Evolutionary conservation across 495 filamentous ascomycete genomes (phyloP).

Genomic region (Tuber microsphaerosporum): DNA sequence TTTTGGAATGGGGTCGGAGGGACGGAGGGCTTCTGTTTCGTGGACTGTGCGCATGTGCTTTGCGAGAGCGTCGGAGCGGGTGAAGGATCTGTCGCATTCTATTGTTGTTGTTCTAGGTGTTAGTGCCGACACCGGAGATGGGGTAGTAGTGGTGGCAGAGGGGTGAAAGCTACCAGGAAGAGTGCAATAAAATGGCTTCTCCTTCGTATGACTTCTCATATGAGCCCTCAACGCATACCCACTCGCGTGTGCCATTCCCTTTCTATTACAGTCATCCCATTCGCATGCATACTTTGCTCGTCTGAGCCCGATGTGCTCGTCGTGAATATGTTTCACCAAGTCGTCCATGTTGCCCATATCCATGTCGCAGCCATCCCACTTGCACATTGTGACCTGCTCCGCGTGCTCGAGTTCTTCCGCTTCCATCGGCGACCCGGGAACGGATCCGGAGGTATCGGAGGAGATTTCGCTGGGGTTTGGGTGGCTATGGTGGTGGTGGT

Average conservation of each 20-base stretch:
- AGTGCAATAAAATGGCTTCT: constrained; percentile 96
- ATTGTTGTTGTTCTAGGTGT: background rate
- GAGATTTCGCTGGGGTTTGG: constrained; percentile 59
- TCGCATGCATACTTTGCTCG: constrained; percentile 80
- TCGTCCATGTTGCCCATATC: constrained; percentile 89
- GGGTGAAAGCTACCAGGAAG: constrained; percentile 62
- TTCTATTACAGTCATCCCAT: constrained; percentile 80
- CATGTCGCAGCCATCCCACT: constrained; percentile 79
- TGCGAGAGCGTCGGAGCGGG: constrained; percentile 88
- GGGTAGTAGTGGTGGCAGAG: background rate
- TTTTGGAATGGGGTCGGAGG: constrained; percentile 78
- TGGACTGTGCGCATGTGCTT: constrained; percentile 99
- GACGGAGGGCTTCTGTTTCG: constrained; percentile 86
- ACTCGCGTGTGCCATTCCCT: constrained; percentile 84
- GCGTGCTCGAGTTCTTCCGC: constrained; percentile 68
- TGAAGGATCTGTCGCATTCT: constrained; percentile 98
- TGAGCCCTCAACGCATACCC: constrained; percentile 93
- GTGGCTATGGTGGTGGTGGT: constrained; percentile 27
- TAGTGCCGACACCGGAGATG: background rate
- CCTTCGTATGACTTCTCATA: constrained; percentile 93
- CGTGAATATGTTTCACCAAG: constrained; percentile 86
- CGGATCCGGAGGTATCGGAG: constrained; percentile 76
- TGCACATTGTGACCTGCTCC: constrained; percentile 83
- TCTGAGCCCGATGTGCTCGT: constrained; percentile 78
- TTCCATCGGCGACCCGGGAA: constrained; percentile 63